phyloP scores from a whole-genome alignment of 129 eudicot species.

The Arctium lappa region DNA sequence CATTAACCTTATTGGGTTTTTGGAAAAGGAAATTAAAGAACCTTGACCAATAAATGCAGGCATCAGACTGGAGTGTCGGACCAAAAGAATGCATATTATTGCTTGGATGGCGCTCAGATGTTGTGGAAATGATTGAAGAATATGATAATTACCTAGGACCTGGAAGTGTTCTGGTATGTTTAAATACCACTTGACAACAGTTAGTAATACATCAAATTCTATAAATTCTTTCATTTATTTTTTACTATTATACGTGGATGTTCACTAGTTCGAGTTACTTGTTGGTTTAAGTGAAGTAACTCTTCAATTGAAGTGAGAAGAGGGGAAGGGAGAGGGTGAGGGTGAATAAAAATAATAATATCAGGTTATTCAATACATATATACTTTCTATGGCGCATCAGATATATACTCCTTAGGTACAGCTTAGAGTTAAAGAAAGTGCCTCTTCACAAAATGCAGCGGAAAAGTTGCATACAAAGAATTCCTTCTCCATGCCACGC shows the following conservation, averaged over 20 bases:
- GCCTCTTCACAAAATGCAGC: no score
- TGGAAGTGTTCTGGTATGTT: constrained; percentile 84
- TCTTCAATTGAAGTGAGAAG: no score
- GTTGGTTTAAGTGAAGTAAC: neutral
- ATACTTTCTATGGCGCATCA: no score
- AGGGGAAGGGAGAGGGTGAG: no score
- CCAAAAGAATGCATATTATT: constrained; percentile 81
- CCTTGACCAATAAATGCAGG: constrained; percentile 41
- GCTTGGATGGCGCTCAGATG: constrained; percentile 97
- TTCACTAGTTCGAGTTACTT: neutral
- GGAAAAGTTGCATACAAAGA: no score
- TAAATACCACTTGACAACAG: neutral
- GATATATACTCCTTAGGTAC: no score
- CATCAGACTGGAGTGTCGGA: constrained; percentile 71
- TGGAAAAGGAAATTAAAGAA: neutral
- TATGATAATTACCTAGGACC: constrained; percentile 94
- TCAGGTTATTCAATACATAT: no score
- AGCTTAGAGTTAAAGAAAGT: no score
- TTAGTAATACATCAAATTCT: neutral
- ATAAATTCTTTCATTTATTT: neutral
- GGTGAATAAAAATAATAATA: no score
- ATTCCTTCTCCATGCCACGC: no score
- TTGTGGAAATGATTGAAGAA: constrained; percentile 84
- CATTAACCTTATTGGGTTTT: constrained; percentile 1
- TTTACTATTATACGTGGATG: neutral